These are phyloP conservation scores for Quercus aquifolioides DNA, from an alignment of 306 rosid species.

Conservation along the genomic window DNA sequence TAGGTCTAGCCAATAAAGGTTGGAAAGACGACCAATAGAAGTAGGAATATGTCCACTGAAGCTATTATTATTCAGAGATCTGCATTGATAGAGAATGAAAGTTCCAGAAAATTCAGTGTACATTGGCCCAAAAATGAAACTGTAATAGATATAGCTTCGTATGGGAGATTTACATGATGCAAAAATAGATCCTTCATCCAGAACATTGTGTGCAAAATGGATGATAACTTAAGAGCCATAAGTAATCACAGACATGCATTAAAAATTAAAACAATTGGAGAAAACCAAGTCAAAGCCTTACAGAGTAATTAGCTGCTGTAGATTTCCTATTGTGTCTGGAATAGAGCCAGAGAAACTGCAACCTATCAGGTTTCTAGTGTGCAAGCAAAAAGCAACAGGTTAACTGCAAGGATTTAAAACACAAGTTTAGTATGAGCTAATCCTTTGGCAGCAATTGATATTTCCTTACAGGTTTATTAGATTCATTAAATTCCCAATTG, in stretches of 20 bases:
- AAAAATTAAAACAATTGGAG: neutral
- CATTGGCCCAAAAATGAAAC: neutral
- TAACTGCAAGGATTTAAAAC: neutral
- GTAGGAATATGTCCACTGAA: slow-evolving; percentile 33
- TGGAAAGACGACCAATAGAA: slow-evolving; percentile 37
- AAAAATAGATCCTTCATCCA: neutral
- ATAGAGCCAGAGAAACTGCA: neutral
- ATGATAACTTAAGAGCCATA: neutral
- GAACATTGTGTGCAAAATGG: neutral
- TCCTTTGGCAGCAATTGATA: neutral
- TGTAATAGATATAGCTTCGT: neutral
- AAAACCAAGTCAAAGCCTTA: neutral
- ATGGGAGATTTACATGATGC: neutral
- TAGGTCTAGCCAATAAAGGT: slow-evolving; percentile 42
- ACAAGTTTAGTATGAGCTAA: neutral
- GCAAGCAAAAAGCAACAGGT: slow-evolving; percentile 1
- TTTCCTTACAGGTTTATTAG: neutral
- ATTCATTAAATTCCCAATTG: neutral
- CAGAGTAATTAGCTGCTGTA: neutral
- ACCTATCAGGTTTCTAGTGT: neutral
- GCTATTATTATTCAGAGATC: slow-evolving; percentile 36
- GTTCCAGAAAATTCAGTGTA: neutral
- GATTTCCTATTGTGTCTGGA: neutral
- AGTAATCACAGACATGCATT: neutral
- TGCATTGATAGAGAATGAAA: neutral